Base-by-base conservation (phyloP, 108 stramenopile genomes). In the Epithemia pelagica region DNA sequence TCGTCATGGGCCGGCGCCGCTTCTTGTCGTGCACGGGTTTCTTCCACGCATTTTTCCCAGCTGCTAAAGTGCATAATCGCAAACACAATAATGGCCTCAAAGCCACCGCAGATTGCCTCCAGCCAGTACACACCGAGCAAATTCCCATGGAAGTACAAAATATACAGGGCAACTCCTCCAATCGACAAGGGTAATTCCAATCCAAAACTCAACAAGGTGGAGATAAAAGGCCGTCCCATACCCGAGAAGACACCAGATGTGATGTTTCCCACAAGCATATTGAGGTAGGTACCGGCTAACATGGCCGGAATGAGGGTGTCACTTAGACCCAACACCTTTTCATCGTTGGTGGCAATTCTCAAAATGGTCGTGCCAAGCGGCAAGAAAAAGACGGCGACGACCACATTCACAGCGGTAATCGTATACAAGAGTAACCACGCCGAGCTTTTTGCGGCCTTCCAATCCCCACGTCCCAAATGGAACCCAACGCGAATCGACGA, bases 101-200 rank as follows among this genome's bases (percentile, higher is more conserved):
- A 62, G 23, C 32, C 74, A 33, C 74, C 78, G 1, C 71, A 62
- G 29, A 80, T 73, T 8, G 78, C 78, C 28, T 51, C 46, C 68
- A 62, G 76, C 78, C 78, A 80, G 33, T 75, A 76, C 19, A 76
- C 75, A 55, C 75, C 78, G 33, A 80, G 32, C 3, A 80, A 52
- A 64, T 80, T 69, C 2, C 68, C 65, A 61, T 76, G 71, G n/a
- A 76, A 68, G 23, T 21, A 31, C 32, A 80, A 62, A 61, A 80
- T 80, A 57, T 69, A 73, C 64, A 80, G 68, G 21, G 78, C 78
- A 0, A 76, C 72, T 32, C 78, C 78, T 1, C 78, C 78, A 66
- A 80, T 80, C 31, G 74, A 76, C 67, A 76, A 57, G 7, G 78
- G 78, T n/a, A 80, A 54, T 54, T 80, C 78, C 25, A 80, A 66